Base-by-base conservation (phyloP, 805 yeast species). In the Metschnikowia sp. region DNA sequence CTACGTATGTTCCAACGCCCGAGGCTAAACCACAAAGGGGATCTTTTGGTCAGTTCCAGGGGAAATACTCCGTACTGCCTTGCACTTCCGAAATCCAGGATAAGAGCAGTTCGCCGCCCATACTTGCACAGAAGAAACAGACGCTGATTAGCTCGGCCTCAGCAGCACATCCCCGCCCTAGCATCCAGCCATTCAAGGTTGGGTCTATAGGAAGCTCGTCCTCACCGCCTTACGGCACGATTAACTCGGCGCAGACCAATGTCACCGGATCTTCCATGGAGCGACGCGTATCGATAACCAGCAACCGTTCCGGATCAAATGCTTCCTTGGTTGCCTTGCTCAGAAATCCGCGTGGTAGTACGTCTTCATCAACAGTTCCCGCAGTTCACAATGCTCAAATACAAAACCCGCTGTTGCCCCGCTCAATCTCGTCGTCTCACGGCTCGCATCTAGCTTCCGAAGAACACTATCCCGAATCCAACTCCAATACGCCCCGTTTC, bases 181-280 rank as follows among this genome's bases (percentile, higher is more conserved):
- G 72, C 4, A 74, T 80, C 12, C 84, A 80, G 50, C 82, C 86
- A 3, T 83, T 84, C 65, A 81, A 78, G 51, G 78, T 81, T 3
- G 86, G 88, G 0, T 79, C 88, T 0, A 68, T 83, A 31, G 66
- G 80, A 13, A 64, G 59, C 37, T 68, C 75, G 1, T 73, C 75
- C 0, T 68, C 77, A 53, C 57, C 73, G 58, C 48, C 68, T 55
- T 48, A 54, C 29, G 50, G 56, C 5, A 51, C 54, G 10, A 40
- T 47, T 35, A 36, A 42, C 2, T 47, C 54, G 7, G 47, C 39
- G 1, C 57, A 56, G 3, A 32, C 55, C 2, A 42, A 48, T 30
- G 40, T 37, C 2, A 40, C 38, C 4, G 49, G 60, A 9, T 54
- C 62, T 3, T 58, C 74, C 13, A 55, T 70, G 48, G 76, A 70